These are phyloP conservation scores for Balakata baccata DNA, from an alignment of 345 rosid species.

Conservation along the genomic window DNA sequence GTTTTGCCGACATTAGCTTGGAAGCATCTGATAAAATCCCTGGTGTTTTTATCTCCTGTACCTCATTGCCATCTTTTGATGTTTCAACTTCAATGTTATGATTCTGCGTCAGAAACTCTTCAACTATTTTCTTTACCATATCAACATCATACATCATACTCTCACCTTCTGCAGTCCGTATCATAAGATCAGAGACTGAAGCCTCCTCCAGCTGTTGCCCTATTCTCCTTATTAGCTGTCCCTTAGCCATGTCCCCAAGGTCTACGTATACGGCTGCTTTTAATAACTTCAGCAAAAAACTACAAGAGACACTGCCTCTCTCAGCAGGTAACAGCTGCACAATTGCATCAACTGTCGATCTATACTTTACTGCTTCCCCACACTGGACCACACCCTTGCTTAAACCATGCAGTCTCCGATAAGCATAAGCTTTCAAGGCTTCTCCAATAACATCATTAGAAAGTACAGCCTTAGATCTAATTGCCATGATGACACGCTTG, in stretches of 20 bases:
- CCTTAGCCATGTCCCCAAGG: constrained; percentile 46
- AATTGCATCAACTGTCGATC: constrained; percentile 50
- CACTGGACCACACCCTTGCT: constrained; percentile 55
- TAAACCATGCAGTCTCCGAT: constrained; percentile 62
- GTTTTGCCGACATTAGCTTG: constrained; percentile 77
- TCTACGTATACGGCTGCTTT: constrained; percentile 59
- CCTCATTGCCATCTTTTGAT: constrained; percentile 34
- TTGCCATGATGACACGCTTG: constrained; percentile 49
- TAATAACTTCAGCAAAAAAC: constrained; percentile 73
- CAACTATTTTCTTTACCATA: constrained; percentile 49
- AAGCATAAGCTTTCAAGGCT: constrained; percentile 79
- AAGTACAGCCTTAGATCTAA: constrained; percentile 44
- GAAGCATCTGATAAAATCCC: constrained; percentile 81
- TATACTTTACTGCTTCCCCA: constrained; percentile 50
- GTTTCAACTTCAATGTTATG: constrained; percentile 44
- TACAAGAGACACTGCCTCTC: constrained; percentile 66
- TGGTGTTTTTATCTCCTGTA: constrained; percentile 36
- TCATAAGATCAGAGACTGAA: constrained; percentile 56
- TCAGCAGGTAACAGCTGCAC: constrained; percentile 60
- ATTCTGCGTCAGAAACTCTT: constrained; percentile 57
- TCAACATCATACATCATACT: constrained; percentile 59
- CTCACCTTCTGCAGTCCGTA: constrained; percentile 49
- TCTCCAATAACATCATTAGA: constrained; percentile 70
- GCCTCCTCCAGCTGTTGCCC: constrained; percentile 87
- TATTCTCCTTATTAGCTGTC: constrained; percentile 49